Evolutionary conservation across 2,329 filamentous ascomycete species (phyloP), one percentile per base, ranked within the genome.

Genomic region (Xylariaceae sp.): DNA sequence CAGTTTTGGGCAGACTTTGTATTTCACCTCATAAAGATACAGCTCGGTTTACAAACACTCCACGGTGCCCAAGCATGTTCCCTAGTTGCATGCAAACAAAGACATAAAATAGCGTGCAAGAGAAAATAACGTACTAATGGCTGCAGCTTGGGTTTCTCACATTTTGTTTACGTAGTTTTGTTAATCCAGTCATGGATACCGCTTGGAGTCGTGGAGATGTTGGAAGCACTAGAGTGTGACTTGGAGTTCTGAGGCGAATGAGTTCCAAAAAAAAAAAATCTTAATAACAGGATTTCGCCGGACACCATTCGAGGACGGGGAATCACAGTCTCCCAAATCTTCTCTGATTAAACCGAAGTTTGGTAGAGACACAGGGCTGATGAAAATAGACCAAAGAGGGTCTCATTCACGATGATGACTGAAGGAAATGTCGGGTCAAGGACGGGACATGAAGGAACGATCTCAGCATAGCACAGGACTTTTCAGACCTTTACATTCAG

Each of bases 401-500:
- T 21, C 16, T 33, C 39, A 20, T 50, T 58, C 32, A 53, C 53
- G 55, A 58, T 60, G 51, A 59, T 49, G 39, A 57, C 9, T 36
- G 43, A 50, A 48, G 29, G 53, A 54, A 46, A 53, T 46, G 30
- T 44, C 33, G 43, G 50, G 45, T 58, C 49, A 42, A 53, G 24
- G 48, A 32, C 6, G 45, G 44, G 36, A 42, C 40, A 56, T 49
- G 51, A 43, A 40, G 50, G 40, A 43, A 55, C 36, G 55, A 48
- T 50, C 23, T 60, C 29, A 47, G 44, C 55, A 50, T 58, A 50
- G 49, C 30, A 48, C 41, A 56, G 49, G 48, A 51, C 49, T 43
- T 44, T 40, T 39, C 43, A 6, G 36, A 37, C 51, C 36, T 55
- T 23, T 20, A 45, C 42, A 54, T 43, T n/a, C 51, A 35, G 26